Evolutionary conservation across 169 alveolate species (phyloP).

Genomic region (Blepharisma undulans): DNA sequence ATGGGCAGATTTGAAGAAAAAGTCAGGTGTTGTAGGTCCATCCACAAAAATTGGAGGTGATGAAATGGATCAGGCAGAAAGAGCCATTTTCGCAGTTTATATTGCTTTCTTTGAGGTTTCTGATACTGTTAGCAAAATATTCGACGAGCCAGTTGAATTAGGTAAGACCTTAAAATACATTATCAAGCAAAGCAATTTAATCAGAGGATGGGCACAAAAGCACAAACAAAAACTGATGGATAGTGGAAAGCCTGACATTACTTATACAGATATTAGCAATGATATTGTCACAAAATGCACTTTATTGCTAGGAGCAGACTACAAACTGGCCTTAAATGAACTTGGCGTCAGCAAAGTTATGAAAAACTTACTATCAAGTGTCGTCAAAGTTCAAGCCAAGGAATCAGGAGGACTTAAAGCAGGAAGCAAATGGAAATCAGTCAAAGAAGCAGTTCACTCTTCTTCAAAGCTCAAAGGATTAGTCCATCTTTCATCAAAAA

Average conservation of each 20-base stretch:
- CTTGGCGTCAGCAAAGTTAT: background rate
- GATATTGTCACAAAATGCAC: constrained; percentile 25
- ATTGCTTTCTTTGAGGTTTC: constrained; percentile 21
- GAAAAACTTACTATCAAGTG: constrained; percentile 9
- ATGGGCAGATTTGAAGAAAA: constrained; percentile 13
- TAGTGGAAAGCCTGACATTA: constrained; percentile 4
- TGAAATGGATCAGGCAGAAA: constrained; percentile 37
- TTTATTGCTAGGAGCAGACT: background rate
- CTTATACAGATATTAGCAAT: background rate
- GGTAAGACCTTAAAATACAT: constrained; percentile 14
- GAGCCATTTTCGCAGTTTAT: constrained; percentile 38
- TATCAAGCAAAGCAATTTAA: constrained; percentile 2
- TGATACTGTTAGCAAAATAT: background rate
- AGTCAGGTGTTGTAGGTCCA: constrained; percentile 27
- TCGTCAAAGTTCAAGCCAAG: background rate
- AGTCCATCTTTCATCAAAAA: background rate
- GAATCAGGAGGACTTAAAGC: background rate
- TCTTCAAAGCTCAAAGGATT: background rate
- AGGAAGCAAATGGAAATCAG: constrained; percentile 33
- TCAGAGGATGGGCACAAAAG: constrained; percentile 33
- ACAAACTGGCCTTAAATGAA: constrained; percentile 16
- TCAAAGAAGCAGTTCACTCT: background rate
- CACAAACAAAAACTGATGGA: constrained; percentile 33
- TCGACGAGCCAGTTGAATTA: background rate
- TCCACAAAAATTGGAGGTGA: background rate